Evolutionary conservation across 306 rosid species (phyloP).

Genomic region (Trifolium repens): DNA sequence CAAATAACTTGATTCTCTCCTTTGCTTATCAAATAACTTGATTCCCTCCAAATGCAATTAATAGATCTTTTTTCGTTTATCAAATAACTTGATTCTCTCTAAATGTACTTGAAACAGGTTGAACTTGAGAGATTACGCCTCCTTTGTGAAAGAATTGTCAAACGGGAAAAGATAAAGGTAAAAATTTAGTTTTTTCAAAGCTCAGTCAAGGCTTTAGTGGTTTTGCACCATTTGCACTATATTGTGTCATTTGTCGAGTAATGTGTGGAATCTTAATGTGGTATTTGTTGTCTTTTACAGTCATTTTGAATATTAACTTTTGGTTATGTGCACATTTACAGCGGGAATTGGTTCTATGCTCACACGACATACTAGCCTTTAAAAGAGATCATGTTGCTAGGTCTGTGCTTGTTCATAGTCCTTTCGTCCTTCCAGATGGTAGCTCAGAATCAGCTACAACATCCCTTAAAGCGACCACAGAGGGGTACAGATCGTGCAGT

Average conservation of each 20-base stretch:
- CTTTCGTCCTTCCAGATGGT: slow-evolving; percentile 73
- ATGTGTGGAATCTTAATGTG: background rate
- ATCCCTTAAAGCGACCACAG: slow-evolving; percentile 83
- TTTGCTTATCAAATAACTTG: slow-evolving; percentile 7
- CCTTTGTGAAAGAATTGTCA: slow-evolving; percentile 94
- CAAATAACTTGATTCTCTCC: slow-evolving; percentile 27
- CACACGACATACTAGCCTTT: slow-evolving; percentile 85
- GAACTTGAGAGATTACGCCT: slow-evolving; percentile 94
- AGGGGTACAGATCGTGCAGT: slow-evolving; percentile 80
- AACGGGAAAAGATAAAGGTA: slow-evolving; percentile 96
- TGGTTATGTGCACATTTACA: slow-evolving; percentile 52
- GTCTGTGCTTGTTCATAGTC: slow-evolving; percentile 62
- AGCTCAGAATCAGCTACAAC: slow-evolving; percentile 99
- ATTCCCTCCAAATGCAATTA: slow-evolving; percentile 36
- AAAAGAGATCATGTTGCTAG: slow-evolving; percentile 85
- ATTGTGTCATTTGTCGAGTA: slow-evolving; percentile 9
- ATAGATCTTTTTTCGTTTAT: background rate
- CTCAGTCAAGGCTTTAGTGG: background rate
- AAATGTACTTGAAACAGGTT: slow-evolving; percentile 66
- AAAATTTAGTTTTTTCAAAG: background rate
- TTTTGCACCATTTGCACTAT: slow-evolving; percentile 15
- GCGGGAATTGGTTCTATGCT: slow-evolving; percentile 91
- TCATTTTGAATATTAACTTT: slow-evolving; percentile 33
- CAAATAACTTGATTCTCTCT: slow-evolving; percentile 28
- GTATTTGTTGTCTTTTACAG: slow-evolving; percentile 21